Base-by-base conservation (phyloP, 306 rosid species). In the Styphnolobium japonicum region DNA sequence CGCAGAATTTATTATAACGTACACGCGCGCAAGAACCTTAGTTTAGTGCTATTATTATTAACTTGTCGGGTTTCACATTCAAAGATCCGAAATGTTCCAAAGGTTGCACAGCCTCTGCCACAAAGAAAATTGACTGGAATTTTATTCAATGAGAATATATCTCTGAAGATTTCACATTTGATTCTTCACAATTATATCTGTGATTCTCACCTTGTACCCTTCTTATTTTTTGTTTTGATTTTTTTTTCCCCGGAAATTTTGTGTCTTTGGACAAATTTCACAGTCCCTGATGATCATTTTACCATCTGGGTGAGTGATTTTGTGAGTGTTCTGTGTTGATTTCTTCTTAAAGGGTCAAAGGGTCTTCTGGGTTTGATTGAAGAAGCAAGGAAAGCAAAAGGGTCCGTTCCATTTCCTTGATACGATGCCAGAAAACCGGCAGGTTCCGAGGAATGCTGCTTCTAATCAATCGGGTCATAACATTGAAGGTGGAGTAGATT, bases 391-490 rank as follows among this genome's bases (percentile, higher is more conserved):
- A 67, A 78, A 61, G 29, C 21, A 72, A 76, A 61, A 65, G 79
- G 67, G 27, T 27, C 79, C 10, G 73, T 58, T 49, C 18, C 51
- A 53, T 81, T 74, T 80, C 67, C 76, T 81, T 83, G 87, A 85
- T 81, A 80, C 91, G 92, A 94, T 94, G 98, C 96, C 97, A 82
- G 98, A 92, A 74, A 85, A 88, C 87, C 88, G 92, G 55, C 97
- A 88, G 70, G 87, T 83, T 66, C 88, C 29, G 77, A 90, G 81
- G 92, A 89, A 86, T 92, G 94, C 86, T 86, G 84, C 52, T 85
- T 81, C 92, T 52, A 89, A 84, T 88, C 91, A 89, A 71, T 80
- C 97, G 53, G 85, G 87, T 81, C 86, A 83, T 39, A 89, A 86
- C 89, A 86, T 89, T 83, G 94, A 88, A 92, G 96, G 94, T 94